Evolutionary conservation across 805 yeast genomes (phyloP).

Genomic region (Kluyveromyces siamensis): DNA sequence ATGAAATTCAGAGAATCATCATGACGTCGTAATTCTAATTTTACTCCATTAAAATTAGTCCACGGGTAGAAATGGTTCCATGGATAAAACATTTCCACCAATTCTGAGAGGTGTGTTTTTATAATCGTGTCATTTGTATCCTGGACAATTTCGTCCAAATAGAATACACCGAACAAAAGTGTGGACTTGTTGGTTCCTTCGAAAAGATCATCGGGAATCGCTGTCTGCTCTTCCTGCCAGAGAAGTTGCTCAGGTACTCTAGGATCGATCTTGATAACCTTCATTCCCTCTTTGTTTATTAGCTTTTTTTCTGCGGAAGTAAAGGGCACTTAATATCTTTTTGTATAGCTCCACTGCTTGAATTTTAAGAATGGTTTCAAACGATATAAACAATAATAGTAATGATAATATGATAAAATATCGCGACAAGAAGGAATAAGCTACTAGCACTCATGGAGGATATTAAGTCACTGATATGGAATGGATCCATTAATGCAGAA

Average conservation of each 20-base stretch:
- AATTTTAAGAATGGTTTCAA: background rate
- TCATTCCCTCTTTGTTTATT: background rate
- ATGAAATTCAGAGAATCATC: conserved; percentile 15
- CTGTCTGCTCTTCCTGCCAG: conserved; percentile 19
- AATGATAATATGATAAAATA: too few species aligned
- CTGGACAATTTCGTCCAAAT: conserved; percentile 14
- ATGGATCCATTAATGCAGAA: conserved; percentile 41
- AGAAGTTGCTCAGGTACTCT: conserved; percentile 10
- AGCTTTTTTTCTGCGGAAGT: background rate
- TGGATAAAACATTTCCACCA: conserved; percentile 21
- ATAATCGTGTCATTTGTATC: conserved; percentile 1
- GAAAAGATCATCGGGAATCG: conserved; percentile 9
- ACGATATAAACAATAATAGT: too few species aligned
- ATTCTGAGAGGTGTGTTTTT: conserved; percentile 7
- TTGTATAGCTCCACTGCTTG: background rate
- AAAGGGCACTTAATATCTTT: background rate
- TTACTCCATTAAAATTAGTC: conserved; percentile 26
- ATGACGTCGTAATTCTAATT: conserved; percentile 14
- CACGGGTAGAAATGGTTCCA: conserved; percentile 37
- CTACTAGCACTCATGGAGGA: background rate
- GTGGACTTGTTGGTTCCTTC: conserved; percentile 15
- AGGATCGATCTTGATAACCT: background rate
- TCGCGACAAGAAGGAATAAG: background rate
- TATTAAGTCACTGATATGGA: conserved; percentile 35
- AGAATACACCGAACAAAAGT: conserved; percentile 23